Percentiles rank a stretch among this genome's conserved stretches.
Conservation (phyloP, 371 early-diverging fungal species). For the Choanephora cucurbitarum region DNA sequence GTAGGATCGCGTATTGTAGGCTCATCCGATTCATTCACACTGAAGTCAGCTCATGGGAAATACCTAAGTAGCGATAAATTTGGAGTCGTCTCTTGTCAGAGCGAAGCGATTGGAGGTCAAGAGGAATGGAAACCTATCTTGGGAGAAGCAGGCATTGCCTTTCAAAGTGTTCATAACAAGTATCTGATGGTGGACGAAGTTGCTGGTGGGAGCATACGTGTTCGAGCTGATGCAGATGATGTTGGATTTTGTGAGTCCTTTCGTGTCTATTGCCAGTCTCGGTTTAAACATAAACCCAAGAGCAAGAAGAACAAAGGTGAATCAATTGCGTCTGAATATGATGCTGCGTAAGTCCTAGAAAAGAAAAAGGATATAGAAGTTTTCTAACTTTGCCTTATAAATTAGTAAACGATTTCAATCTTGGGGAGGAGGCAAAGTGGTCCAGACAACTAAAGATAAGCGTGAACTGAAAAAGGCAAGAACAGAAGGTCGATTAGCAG, state of each 20-base stretch:
- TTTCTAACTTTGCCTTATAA: too few species aligned
- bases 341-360: constrained; percentile 52
- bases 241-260: constrained; percentile 78
- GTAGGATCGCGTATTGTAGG: constrained; percentile 63
- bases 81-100: constrained; percentile 71
- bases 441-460: constrained; percentile 49
- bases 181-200: constrained; percentile 67
- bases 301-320: constrained; percentile 37
- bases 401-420: constrained; percentile 29
- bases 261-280: constrained; percentile 70
- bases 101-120: constrained; percentile 78
- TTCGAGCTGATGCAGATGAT: constrained; percentile 74
- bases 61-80: constrained; percentile 83
- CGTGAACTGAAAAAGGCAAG: constrained; percentile 64
- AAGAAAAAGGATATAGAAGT: too few species aligned
- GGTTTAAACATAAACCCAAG: constrained; percentile 49
- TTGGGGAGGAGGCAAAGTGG: constrained; percentile 56
- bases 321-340: constrained; percentile 30
- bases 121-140: constrained; percentile 81
- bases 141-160: constrained; percentile 72
- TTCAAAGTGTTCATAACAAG: constrained; percentile 64
- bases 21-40: constrained; percentile 50
- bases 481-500: constrained; percentile 73
- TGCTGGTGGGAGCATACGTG: constrained; percentile 54
- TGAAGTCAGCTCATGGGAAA: constrained; percentile 69